Evolutionary conservation across 1,284 basidiomycete genomes (phyloP).

Genomic region (Earliella scabrosa): DNA sequence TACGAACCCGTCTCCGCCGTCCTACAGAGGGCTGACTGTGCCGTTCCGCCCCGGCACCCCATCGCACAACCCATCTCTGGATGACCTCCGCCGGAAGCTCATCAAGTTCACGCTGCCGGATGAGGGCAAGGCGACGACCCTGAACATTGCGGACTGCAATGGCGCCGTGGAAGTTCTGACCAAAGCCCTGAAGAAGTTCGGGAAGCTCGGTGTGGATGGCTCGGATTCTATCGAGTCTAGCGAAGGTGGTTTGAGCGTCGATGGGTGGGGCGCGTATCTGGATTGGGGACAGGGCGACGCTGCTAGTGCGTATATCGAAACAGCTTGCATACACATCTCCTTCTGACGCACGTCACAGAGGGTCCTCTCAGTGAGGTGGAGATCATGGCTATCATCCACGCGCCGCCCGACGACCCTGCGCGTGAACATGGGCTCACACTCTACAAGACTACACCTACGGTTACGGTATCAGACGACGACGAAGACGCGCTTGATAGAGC

Average conservation of each 20-base stretch:
- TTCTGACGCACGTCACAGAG: slow-evolving; percentile 40
- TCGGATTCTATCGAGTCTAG: slow-evolving; percentile 58
- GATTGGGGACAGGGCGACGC: slow-evolving; percentile 61
- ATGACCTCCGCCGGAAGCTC: slow-evolving; percentile 79
- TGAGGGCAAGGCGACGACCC: slow-evolving; percentile 73
- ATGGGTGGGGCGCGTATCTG: slow-evolving; percentile 88
- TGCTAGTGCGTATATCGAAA: slow-evolving; percentile 46
- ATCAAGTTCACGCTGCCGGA: slow-evolving; percentile 88
- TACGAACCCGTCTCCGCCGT: slow-evolving; percentile 31
- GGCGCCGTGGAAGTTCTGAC: slow-evolving; percentile 87
- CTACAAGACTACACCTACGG: slow-evolving; percentile 49
- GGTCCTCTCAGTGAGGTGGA: slow-evolving; percentile 84
- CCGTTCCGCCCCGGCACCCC: slow-evolving; percentile 49
- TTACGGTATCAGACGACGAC: slow-evolving; percentile 41
- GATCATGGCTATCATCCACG: slow-evolving; percentile 85
- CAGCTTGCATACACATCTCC: not conserved
- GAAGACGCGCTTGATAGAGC: slow-evolving; percentile 39
- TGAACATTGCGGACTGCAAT: slow-evolving; percentile 80
- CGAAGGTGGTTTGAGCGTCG: slow-evolving; percentile 74
- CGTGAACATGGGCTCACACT: slow-evolving; percentile 86
- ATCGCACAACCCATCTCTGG: slow-evolving; percentile 60
- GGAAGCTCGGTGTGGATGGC: slow-evolving; percentile 64
- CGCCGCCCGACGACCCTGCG: slow-evolving; percentile 78
- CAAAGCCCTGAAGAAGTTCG: slow-evolving; percentile 87
- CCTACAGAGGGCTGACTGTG: slow-evolving; percentile 52